Evolutionary conservation across 257 asterid species (phyloP).

Genomic region (Nemophila menziesii): DNA sequence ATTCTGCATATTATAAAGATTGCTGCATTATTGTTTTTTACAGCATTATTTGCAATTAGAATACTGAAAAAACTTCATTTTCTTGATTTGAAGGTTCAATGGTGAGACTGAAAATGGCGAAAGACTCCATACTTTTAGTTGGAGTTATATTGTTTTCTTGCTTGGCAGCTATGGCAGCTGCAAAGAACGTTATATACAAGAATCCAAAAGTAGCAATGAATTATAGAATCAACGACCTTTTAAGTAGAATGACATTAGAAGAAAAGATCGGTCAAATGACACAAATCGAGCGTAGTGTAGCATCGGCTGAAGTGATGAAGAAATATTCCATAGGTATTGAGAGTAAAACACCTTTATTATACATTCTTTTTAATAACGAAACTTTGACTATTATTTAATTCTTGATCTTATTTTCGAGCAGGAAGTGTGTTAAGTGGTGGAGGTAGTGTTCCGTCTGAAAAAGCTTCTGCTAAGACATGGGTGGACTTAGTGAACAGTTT

Average conservation of each 20-base stretch:
- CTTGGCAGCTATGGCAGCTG: slow-evolving; percentile 8
- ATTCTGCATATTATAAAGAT: no score
- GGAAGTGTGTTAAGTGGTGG: neutral
- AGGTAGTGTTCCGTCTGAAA: neutral
- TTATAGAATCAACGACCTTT: slow-evolving; percentile 14
- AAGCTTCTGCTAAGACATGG: neutral
- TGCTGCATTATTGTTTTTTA: no score
- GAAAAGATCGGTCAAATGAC: slow-evolving; percentile 20
- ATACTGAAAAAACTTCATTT: slow-evolving; percentile 1
- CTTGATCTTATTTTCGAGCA: neutral
- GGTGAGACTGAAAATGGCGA: slow-evolving; percentile 11
- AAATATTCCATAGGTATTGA: neutral
- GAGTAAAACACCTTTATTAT: no score
- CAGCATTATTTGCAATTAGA: neutral
- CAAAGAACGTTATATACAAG: slow-evolving; percentile 13
- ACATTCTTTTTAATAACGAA: no score
- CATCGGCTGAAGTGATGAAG: slow-evolving; percentile 1
- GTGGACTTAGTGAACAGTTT: neutral
- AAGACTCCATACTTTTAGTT: slow-evolving; percentile 2
- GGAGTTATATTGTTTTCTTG: slow-evolving; percentile 12
- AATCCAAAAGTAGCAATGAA: slow-evolving; percentile 9
- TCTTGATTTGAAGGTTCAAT: slow-evolving; percentile 6
- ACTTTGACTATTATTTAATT: no score
- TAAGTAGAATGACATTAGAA: slow-evolving; percentile 14
- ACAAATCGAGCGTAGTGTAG: slow-evolving; percentile 17